Evolutionary conservation across 306 rosid genomes (phyloP), one percentile per base, ranked within the genome.

Genomic region (Cotoneaster glaucophyllus): DNA sequence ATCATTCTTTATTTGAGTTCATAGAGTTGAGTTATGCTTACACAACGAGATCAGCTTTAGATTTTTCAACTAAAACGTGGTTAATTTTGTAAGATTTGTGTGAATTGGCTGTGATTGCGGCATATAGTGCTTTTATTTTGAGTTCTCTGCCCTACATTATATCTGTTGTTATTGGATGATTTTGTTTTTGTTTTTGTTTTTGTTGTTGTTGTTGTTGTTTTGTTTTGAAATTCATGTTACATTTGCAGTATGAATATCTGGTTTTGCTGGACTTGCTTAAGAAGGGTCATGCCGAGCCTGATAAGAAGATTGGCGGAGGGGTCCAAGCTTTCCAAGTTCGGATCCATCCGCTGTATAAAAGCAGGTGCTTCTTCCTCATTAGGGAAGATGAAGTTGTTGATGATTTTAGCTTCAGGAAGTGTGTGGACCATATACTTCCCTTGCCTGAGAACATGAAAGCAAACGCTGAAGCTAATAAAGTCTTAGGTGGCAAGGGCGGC

Each of bases 341-440:
- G 44, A 79, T 32, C 77, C 98, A 93, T 75, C 91, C 98, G 4
- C 24, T n/a, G 68, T 91, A 90, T 86, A 90, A 84, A 77, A 91
- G 93, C 62, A 88, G 85, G 80, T 93, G 97, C 83, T 90, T 88
- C 87, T 90, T 88, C 90, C 91, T 93, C 74, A 39, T 91, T 32
- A 85, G 94, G 80, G 86, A 82, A 68, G 94, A 94, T 77, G 88
- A 65, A 41, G 83, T 90, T 7, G 71, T 59, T 14, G 96, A 94
- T 77, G 97, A 94, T 74, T 94, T 94, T 73, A 90, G 98, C 89
- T 94, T 91, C 84, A 84, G 98, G 37, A 94, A 91, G 85, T 94
- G 97, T 44, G 94, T 91, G 50, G 87, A 94, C 82, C 87, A 72
- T 41, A 91, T 94, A 50, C 88, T 86, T 72, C 94, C 96, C 53